phyloP scores from a whole-genome alignment of 108 stramenopile species.

The Skeletonema menzelii region DNA sequence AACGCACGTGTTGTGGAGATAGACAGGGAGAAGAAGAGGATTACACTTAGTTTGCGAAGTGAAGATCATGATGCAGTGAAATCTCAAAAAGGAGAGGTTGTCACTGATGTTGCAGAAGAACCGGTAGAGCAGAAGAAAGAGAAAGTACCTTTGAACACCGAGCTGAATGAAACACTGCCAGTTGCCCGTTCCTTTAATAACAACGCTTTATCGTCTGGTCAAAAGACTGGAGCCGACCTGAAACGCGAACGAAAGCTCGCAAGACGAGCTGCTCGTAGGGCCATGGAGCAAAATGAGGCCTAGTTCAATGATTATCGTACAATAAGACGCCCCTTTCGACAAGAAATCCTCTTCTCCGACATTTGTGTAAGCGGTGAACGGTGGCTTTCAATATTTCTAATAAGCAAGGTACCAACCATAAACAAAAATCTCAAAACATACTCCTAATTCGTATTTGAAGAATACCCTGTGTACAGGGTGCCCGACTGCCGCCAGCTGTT shows the following conservation, averaged over 20 bases:
- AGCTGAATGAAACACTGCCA: conserved; percentile 9
- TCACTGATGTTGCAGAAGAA: conserved; percentile 12
- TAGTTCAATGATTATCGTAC: not conserved
- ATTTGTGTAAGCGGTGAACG: no score
- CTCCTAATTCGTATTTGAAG: no score
- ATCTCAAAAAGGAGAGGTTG: conserved; percentile 38
- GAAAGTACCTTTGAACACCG: conserved; percentile 10
- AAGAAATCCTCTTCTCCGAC: no score
- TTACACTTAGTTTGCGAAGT: conserved; percentile 72
- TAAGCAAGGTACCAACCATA: no score
- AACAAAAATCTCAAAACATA: no score
- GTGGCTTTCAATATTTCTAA: no score
- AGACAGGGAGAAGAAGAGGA: conserved; percentile 72
- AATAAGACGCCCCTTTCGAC: no score
- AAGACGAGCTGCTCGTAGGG: conserved; percentile 70
- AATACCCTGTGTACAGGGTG: no score
- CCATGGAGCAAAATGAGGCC: not conserved
- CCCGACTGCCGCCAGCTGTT: no score
- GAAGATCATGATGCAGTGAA: conserved; percentile 60
- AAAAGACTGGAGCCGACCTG: conserved; percentile 54
- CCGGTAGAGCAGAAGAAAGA: conserved; percentile 20
- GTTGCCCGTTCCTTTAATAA: not conserved
- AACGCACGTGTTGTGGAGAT: conserved; percentile 68
- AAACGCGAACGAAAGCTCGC: conserved; percentile 81
- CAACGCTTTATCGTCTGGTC: not conserved